Conservation (phyloP, 2,329 filamentous ascomycete genomes). For the Lachnellula suecica region DNA sequence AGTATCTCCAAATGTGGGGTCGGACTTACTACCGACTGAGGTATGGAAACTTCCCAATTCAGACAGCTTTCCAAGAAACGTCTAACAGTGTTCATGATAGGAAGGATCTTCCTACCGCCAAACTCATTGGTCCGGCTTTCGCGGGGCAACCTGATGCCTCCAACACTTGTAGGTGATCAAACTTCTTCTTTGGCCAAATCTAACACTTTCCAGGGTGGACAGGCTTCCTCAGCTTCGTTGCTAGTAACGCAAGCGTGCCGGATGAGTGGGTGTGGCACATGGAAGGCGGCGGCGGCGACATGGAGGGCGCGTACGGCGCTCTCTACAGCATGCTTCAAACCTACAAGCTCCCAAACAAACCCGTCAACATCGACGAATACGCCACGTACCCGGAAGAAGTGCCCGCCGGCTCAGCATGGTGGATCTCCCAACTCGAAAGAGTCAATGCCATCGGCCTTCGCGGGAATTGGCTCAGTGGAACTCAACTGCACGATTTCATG, state of each 20-base stretch:
- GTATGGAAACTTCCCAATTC: constrained; percentile 22
- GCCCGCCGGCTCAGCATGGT: constrained; percentile 21
- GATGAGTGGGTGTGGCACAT: constrained; percentile 45
- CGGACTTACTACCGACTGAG: constrained; percentile 39
- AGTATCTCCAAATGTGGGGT: constrained; percentile 41
- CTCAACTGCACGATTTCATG: constrained; percentile 22
- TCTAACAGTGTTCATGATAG: background rate
- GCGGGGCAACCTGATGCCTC: constrained; percentile 31
- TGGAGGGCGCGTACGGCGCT: constrained; percentile 29
- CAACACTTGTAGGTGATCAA: background rate
- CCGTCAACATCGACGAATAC: constrained; percentile 26
- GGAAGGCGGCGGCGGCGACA: constrained; percentile 33
- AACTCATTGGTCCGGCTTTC: constrained; percentile 39
- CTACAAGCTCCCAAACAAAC: constrained; percentile 17
- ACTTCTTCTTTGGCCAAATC: background rate
- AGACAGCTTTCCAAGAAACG: background rate
- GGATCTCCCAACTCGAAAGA: constrained; percentile 23
- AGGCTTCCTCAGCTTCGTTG: constrained; percentile 36
- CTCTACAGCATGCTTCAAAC: constrained; percentile 28
- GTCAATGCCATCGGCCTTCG: constrained; percentile 21
- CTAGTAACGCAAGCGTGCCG: constrained; percentile 37
- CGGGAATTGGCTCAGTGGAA: constrained; percentile 22
- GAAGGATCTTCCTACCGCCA: background rate
- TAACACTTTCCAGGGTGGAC: constrained; percentile 36
- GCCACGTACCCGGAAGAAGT: constrained; percentile 15